phyloP scores from a whole-genome alignment of 352 stramenopile genomes.

The Globisporangium sylvaticum region DNA sequence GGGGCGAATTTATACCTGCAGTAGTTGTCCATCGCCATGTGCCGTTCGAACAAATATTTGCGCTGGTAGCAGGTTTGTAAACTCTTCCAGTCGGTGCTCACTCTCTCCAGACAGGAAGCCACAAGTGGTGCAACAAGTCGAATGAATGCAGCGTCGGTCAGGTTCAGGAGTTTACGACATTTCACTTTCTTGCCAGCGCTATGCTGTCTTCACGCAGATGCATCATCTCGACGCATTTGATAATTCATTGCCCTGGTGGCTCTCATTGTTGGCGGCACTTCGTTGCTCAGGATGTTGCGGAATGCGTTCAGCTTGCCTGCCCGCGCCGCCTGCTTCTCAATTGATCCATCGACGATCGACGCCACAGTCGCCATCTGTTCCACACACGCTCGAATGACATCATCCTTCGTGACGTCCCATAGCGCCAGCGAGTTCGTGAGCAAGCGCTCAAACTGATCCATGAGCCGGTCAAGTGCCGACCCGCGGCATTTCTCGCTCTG shows the following conservation, averaged over 20 bases:
- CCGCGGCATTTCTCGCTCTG: not conserved
- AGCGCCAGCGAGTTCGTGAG: not conserved
- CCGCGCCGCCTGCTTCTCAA: not conserved
- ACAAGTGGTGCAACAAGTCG: no score
- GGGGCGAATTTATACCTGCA: no score
- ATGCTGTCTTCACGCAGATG: not conserved
- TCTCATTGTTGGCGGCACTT: not conserved
- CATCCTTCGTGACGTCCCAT: not conserved
- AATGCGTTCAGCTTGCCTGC: not conserved
- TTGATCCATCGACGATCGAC: not conserved
- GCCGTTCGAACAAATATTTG: no score
- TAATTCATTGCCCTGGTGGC: not conserved
- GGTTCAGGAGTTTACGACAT: not conserved
- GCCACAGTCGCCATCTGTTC: not conserved
- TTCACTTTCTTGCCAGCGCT: not conserved
- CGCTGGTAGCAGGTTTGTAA: not conserved
- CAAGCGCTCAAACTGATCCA: slow-evolving; percentile 2
- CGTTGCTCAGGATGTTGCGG: not conserved
- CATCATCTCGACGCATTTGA: not conserved
- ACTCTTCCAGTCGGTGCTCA: not conserved
- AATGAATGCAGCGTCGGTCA: no score
- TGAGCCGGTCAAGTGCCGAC: not conserved
- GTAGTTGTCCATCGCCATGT: no score
- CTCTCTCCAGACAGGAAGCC: no score
- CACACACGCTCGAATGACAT: not conserved